Conservation (phyloP, 495 filamentous ascomycete species). For the Aspergillus mulundensis region DNA sequence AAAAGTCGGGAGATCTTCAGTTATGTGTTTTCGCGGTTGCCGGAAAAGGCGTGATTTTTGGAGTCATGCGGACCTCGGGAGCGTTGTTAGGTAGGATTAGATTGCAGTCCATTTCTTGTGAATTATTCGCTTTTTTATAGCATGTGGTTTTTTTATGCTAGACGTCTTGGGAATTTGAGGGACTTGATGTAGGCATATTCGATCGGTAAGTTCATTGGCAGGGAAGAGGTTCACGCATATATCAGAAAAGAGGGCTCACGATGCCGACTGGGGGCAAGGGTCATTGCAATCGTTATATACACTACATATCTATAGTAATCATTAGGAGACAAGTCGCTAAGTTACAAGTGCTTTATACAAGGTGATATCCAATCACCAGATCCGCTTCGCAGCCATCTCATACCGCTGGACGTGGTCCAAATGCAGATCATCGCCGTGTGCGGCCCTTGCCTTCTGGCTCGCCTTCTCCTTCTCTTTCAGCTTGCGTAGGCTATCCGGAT, state of each 20-base stretch:
- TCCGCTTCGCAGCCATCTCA: constrained; percentile 90
- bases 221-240: too few species aligned
- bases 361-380: constrained; percentile 58
- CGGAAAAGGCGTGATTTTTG: constrained; percentile 34
- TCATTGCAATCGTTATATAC: neutral
- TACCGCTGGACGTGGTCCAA: constrained; percentile 75
- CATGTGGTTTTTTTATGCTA: too few species aligned
- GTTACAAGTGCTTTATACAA: neutral
- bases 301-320: neutral
- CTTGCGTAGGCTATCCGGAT: constrained; percentile 63
- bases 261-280: neutral
- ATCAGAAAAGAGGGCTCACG: too few species aligned
- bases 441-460: constrained; percentile 53
- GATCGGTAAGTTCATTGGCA: too few species aligned
- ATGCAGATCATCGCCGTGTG: constrained; percentile 50
- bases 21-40: constrained; percentile 72
- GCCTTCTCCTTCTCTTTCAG: constrained; percentile 74
- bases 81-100: neutral
- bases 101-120: neutral
- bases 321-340: neutral
- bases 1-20: constrained; percentile 91
- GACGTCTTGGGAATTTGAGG: too few species aligned
- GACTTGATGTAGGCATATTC: too few species aligned
- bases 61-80: too few species aligned
- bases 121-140: too few species aligned